These are phyloP conservation scores for Acer negundo DNA, from an alignment of 345 rosid genomes.

Conservation along the genomic window DNA sequence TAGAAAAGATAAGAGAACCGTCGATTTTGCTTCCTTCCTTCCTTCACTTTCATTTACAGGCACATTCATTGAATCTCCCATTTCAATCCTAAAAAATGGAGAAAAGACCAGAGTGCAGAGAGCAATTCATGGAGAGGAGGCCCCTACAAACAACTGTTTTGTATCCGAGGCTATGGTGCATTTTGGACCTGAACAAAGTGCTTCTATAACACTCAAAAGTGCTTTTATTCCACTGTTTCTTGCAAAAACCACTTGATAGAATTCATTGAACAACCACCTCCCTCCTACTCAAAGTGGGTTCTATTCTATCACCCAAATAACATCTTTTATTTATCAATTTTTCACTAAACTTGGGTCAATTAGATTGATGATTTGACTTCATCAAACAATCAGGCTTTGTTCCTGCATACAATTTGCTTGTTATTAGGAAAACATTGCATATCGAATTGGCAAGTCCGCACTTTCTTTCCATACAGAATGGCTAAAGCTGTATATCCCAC, in stretches of 20 bases:
- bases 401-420: background rate
- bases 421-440: background rate
- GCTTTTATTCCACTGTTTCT: background rate
- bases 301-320: background rate
- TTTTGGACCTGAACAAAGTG: background rate
- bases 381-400: background rate
- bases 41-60: conserved; percentile 18
- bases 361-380: background rate
- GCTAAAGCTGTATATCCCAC: background rate
- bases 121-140: background rate
- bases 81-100: background rate
- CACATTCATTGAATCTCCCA: conserved; percentile 24
- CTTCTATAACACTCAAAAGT: background rate
- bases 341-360: background rate
- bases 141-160: background rate
- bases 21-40: conserved; percentile 39
- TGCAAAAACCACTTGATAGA: background rate
- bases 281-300: background rate
- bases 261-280: background rate
- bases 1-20: conserved; percentile 35
- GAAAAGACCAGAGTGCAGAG: background rate
- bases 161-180: background rate
- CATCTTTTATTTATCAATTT: background rate
- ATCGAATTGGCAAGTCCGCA: background rate
- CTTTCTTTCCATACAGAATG: background rate